phyloP scores from a whole-genome alignment of 345 rosid genomes.

The Zanthoxylum bungeanum region DNA sequence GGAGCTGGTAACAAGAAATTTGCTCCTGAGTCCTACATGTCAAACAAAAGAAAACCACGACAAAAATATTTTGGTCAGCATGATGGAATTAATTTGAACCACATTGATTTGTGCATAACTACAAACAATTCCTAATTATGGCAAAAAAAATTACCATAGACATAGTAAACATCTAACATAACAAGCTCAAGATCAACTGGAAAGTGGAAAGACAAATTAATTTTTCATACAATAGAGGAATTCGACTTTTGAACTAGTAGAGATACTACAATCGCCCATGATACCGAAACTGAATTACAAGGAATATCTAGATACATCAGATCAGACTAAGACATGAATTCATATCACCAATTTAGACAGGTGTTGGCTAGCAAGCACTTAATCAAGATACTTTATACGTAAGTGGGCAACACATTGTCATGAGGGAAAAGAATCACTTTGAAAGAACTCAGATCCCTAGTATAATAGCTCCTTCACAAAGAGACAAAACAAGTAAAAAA shows the following conservation, averaged over 20 bases:
- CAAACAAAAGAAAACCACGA: slow-evolving; percentile 14
- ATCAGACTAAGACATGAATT: neutral
- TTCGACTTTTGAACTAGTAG: neutral
- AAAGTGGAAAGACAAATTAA: neutral
- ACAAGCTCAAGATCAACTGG: neutral
- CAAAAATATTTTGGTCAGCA: neutral
- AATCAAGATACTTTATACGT: neutral
- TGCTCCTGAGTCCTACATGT: slow-evolving; percentile 78
- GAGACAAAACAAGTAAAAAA: neutral
- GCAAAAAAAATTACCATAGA: neutral
- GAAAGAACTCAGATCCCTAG: neutral
- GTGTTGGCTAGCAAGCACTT: neutral
- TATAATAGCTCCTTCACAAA: neutral
- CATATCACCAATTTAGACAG: neutral
- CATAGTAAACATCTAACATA: slow-evolving; percentile 5
- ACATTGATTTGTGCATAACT: neutral
- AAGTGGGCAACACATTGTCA: neutral
- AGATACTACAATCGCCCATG: neutral
- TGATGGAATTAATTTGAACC: neutral
- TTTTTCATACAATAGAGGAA: neutral
- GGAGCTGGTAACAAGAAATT: slow-evolving; percentile 82
- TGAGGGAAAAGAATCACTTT: neutral
- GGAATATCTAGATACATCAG: neutral
- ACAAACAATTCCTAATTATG: neutral
- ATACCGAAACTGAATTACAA: neutral